Evolutionary conservation across 2,329 filamentous ascomycete genomes (phyloP), one percentile per base, ranked within the genome.

Genomic region (Pseudocercospora crystallina): DNA sequence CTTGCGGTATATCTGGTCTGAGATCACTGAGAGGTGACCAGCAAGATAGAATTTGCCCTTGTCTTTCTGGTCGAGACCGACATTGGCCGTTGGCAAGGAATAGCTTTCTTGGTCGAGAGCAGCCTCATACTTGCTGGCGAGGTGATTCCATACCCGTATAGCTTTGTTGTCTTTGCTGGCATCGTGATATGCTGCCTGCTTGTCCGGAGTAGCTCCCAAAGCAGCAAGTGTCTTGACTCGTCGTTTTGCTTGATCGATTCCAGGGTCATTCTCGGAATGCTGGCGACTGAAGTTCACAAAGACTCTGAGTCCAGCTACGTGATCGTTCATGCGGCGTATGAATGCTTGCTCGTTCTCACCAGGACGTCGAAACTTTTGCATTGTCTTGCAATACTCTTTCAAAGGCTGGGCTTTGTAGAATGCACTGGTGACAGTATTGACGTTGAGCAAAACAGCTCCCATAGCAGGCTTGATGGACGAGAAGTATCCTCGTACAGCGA

Each of bases 341-440:
- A 2, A 9, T 12, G 42, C 17, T 3, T n/a, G 10, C n/a, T 32
- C 11, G 12, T 38, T 29, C 35, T 41, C n/a, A 26, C 12, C 39
- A 8, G 43, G 15, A 14, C 38, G 8, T 7, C 7, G n/a, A 13
- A 8, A 53, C 2, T 36, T 5, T 2, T 31, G 5, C n/a, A n/a
- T n/a, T n/a, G n/a, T n/a, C n/a, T n/a, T n/a, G n/a, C n/a, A n/a
- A n/a, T n/a, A n/a, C n/a, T n/a, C n/a, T n/a, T n/a, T n/a, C 8
- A 49, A n/a, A 3, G 29, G 35, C 41, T 52, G 38, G 3, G 48
- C 11, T 30, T 43, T 42, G 47, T 58, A 57, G 49, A 62, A 58
- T 1, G 45, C 53, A 8, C 49, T 55, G 4, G 42, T 56, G 8
- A 48, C 47, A 2, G 53, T 52, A 35, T 63, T 64, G 53, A 60